Evolutionary conservation across 2,329 filamentous ascomycete species (phyloP).

Genomic region (Penicillium sp.): DNA sequence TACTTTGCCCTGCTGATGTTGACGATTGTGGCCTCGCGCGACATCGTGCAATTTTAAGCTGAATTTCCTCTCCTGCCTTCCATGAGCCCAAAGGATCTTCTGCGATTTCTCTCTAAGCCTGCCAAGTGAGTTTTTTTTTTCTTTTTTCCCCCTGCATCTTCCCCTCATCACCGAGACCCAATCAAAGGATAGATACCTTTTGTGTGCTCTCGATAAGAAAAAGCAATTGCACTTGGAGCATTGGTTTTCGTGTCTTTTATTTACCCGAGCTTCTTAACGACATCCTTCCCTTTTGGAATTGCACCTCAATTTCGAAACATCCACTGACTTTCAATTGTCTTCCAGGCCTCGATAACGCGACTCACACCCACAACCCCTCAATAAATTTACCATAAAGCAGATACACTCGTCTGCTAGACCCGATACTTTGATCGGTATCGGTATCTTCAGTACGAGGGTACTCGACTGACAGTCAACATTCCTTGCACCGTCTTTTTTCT

Average conservation of each 20-base stretch:
- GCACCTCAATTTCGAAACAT: not conserved
- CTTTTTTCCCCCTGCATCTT: not conserved
- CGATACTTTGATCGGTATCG: conserved; percentile 85
- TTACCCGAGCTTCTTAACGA: not conserved
- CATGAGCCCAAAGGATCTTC: conserved; percentile 89
- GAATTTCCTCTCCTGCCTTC: conserved; percentile 50
- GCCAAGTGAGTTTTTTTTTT: conserved; percentile 68
- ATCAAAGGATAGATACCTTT: not conserved
- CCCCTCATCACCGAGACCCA: not conserved
- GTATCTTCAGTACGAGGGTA: conserved; percentile 69
- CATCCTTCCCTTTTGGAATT: not conserved
- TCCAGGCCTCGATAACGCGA: conserved; percentile 64
- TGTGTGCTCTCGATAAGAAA: not conserved
- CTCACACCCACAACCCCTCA: conserved; percentile 23
- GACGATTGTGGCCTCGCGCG: conserved; percentile 34
- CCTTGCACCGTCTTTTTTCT: conserved; percentile 76
- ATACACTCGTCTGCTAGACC: conserved; percentile 75
- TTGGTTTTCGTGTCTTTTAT: not conserved
- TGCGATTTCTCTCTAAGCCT: conserved; percentile 91
- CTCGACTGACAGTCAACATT: conserved; percentile 73
- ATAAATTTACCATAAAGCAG: conserved; percentile 46
- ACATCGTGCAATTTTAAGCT: conserved; percentile 35
- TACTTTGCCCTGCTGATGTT: conserved; percentile 31
- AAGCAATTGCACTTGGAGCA: not conserved
- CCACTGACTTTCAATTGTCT: not conserved